Evolutionary conservation across 2,329 filamentous ascomycete species (phyloP).

Genomic region (Colletotrichum caudatum): DNA sequence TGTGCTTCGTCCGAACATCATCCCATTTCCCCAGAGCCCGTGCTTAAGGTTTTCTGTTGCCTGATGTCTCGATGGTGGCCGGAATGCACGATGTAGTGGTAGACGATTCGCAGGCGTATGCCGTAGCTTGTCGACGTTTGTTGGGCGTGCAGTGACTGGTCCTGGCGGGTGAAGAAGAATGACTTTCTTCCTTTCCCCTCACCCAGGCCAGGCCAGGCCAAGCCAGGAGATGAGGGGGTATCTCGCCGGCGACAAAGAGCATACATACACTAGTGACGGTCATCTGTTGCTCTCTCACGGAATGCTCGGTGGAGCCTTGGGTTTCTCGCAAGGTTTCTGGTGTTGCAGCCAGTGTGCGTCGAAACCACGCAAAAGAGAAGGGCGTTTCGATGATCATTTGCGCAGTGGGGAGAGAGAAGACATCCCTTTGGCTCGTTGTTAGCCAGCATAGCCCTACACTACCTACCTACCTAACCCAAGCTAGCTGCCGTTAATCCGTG

Average conservation of each 20-base stretch:
- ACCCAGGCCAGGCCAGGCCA: constrained; percentile 23
- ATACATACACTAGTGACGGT: too few species aligned
- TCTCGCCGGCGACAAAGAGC: constrained; percentile 3
- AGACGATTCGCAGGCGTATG: not conserved
- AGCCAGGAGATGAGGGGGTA: not conserved
- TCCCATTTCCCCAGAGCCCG: constrained; percentile 9
- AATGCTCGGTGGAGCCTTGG: not conserved
- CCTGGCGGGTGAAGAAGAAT: not conserved
- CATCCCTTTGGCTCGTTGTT: constrained; percentile 3
- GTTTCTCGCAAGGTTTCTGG: constrained; percentile 4
- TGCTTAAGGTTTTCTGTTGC: constrained; percentile 23
- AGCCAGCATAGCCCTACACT: constrained; percentile 24
- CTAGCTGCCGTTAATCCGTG: constrained; percentile 32
- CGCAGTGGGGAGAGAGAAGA: not conserved
- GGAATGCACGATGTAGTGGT: not conserved
- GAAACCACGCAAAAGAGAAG: constrained; percentile 2
- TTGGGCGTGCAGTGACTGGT: constrained; percentile 18
- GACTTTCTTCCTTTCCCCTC: not conserved
- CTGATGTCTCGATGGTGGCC: constrained; percentile 14
- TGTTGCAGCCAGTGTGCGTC: constrained; percentile 13
- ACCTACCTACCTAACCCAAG: not conserved
- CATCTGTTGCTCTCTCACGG: not conserved
- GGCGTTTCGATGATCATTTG: not conserved
- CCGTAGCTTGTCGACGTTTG: constrained; percentile 16
- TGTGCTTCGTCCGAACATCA: constrained; percentile 13